Evolutionary conservation across 768 basidiomycete genomes (phyloP).

Genomic region (Dentipellis fragilis): DNA sequence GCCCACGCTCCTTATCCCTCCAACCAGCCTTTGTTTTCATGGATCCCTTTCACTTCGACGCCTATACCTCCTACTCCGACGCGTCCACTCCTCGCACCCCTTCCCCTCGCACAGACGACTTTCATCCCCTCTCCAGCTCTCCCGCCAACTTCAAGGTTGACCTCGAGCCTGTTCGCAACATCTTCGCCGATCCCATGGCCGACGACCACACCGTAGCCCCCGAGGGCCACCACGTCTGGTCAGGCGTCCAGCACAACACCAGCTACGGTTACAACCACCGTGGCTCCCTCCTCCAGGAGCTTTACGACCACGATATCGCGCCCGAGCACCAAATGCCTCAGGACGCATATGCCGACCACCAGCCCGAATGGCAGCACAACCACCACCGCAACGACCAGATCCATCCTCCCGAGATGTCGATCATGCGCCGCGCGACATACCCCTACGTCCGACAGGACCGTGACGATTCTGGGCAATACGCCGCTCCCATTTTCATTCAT

Average conservation of each 20-base stretch:
- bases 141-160: constrained; percentile 32
- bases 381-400: constrained; percentile 18
- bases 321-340: constrained; percentile 20
- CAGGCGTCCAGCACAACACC: constrained; percentile 18
- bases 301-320: constrained; percentile 52
- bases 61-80: constrained; percentile 57
- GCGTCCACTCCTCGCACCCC: constrained; percentile 66
- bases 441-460: constrained; percentile 71
- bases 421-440: constrained; percentile 58
- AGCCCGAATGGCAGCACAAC: constrained; percentile 11
- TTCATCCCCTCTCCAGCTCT: constrained; percentile 20
- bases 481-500: constrained; percentile 33
- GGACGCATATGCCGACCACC: constrained; percentile 16
- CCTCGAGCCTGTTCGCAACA: constrained; percentile 34
- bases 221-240: constrained; percentile 31
- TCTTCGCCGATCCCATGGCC: constrained; percentile 39
- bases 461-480: constrained; percentile 30
- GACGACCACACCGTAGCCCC: constrained; percentile 30
- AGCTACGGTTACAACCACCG: constrained; percentile 26
- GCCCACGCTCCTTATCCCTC: not conserved
- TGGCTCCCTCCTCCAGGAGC: constrained; percentile 57
- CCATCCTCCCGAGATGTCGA: constrained; percentile 34
- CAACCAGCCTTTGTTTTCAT: constrained; percentile 19
- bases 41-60: constrained; percentile 43
- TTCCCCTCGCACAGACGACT: constrained; percentile 36